Base-by-base conservation (phyloP, 1,284 basidiomycete species). In the Ustilago cynodontis region DNA sequence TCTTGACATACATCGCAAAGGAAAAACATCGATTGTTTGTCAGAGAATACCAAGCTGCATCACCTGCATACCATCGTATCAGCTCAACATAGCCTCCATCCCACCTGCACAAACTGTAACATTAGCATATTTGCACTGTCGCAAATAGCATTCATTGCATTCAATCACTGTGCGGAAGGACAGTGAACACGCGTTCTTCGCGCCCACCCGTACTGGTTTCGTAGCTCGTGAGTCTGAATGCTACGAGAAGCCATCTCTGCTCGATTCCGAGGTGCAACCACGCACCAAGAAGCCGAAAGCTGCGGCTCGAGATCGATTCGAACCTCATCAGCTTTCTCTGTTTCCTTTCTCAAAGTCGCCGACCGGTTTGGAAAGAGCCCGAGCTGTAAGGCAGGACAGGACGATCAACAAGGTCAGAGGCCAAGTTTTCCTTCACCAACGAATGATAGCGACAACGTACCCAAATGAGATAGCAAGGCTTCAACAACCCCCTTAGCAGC, bases 1-100 rank as follows among this genome's bases (percentile, higher is more conserved):
- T 99, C 67, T 89, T 98, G 82, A 93, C 92, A 26, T 93, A 90
- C 86, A 90, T 94, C 88, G 88, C 89, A 65, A 87, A 88, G 65
- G 91, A 93, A 77, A 89, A 90, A 65, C 88, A 90, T 11, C 88
- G 90, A 51, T 83, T 94, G 65, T 94, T 94, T 85, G 89, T 90
- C 64, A 85, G 87, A 53, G 90, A 92, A 82, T 94, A 94, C 86
- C 90, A 93, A 73, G 90, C 89, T 50, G 89, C 93, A 8, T 90
- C 89, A 76, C 81, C 90, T 53, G 89, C 90, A 72, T 94, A 94
- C 82, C 91, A 92, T 83, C 93, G 92, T 82, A 88, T 92, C 39
- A 71, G 73, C 53, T 69, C 61, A 6, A 81, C 68, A 43, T 82
- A 49, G 65, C 33, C 45, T 4, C 43, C 8, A 18, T 9, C 51